Conservation (phyloP, 441 rosid genomes). For the Corymbia calophylla region DNA sequence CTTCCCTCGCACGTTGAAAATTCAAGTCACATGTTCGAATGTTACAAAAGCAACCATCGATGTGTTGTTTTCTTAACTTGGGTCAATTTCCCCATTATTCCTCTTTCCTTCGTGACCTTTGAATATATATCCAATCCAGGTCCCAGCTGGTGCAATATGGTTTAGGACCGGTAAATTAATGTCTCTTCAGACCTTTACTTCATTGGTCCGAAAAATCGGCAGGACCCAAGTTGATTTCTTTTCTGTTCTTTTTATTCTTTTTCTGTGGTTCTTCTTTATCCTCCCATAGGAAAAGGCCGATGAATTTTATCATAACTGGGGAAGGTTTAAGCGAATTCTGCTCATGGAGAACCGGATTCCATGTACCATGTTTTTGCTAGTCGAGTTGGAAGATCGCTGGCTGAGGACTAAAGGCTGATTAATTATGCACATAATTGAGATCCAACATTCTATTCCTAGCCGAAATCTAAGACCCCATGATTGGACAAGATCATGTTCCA, state of each 20-base stretch:
- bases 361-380: background rate
- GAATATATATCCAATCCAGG: background rate
- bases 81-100: background rate
- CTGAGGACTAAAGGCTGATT: background rate
- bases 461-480: background rate
- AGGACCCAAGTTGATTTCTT: background rate
- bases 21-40: background rate
- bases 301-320: background rate
- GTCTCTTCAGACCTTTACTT: background rate
- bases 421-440: background rate
- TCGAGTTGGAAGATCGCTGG: background rate
- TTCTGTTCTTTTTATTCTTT: background rate
- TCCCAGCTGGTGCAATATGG: background rate
- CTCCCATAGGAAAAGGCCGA: background rate
- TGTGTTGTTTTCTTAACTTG: background rate
- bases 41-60: background rate
- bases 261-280: background rate
- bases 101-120: background rate
- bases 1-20: background rate
- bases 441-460: background rate
- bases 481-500: background rate
- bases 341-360: background rate
- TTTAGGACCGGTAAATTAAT: background rate
- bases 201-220: background rate
- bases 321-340: background rate